phyloP scores from a whole-genome alignment of 2,329 filamentous ascomycete genomes.

The Teratosphaeria epicoccoides region DNA sequence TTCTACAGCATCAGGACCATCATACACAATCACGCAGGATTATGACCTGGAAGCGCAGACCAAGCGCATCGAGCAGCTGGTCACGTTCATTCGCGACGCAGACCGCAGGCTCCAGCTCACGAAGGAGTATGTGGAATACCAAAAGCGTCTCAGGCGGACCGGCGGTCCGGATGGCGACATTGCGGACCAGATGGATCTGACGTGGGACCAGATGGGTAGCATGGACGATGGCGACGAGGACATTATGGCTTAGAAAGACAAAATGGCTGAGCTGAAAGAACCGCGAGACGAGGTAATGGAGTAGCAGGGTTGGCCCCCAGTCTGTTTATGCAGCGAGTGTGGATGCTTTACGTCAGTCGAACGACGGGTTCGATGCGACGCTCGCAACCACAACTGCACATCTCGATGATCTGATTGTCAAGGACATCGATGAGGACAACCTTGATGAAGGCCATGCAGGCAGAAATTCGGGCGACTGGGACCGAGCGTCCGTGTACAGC shows the following conservation, averaged over 20 bases:
- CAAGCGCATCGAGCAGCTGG: slow-evolving; percentile 39
- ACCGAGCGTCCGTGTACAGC: neutral
- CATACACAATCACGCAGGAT: slow-evolving; percentile 12
- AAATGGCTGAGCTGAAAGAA: neutral
- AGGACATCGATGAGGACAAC: neutral
- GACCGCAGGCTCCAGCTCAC: slow-evolving; percentile 47
- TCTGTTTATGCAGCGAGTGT: neutral
- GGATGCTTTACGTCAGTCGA: neutral
- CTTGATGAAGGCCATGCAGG: neutral
- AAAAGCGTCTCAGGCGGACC: slow-evolving; percentile 38
- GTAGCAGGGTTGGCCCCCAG: neutral
- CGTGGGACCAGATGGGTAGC: slow-evolving; percentile 10
- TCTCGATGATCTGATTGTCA: neutral
- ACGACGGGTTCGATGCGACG: neutral
- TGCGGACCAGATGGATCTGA: slow-evolving; percentile 28
- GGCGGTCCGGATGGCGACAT: slow-evolving; percentile 24
- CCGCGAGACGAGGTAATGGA: neutral
- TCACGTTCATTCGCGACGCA: slow-evolving; percentile 42
- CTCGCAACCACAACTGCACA: neutral
- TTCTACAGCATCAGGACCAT: slow-evolving; percentile 9
- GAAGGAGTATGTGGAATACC: slow-evolving; percentile 47
- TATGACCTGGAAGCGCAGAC: slow-evolving; percentile 38
- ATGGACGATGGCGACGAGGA: slow-evolving; percentile 21
- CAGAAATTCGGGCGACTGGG: neutral
- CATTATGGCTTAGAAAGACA: slow-evolving; percentile 19